Percentiles rank a stretch among this genome's conserved stretches.
These are phyloP conservation scores for Neotropicomus parvogracilis DNA, from an alignment of 1,284 basidiomycete species.

Conservation along the genomic window DNA sequence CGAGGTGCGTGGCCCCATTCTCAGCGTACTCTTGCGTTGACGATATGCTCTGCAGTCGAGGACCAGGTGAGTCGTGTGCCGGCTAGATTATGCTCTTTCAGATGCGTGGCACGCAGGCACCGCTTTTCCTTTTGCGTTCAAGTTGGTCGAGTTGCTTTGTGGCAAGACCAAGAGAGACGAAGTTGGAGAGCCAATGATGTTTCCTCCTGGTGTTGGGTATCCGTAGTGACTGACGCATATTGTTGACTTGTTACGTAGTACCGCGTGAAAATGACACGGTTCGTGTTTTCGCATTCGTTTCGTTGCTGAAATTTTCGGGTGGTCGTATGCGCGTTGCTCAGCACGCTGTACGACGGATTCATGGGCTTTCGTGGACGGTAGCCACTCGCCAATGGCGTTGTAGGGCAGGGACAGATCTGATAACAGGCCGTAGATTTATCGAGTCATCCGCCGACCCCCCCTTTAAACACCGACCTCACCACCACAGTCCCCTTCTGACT, in stretches of 20 bases:
- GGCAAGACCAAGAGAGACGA: slow-evolving; percentile 66
- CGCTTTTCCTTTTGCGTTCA: slow-evolving; percentile 72
- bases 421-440: slow-evolving; percentile 20
- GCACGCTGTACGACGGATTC: slow-evolving; percentile 27
- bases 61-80: slow-evolving; percentile 54
- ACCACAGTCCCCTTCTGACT: not conserved
- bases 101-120: slow-evolving; percentile 48
- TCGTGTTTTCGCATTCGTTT: slow-evolving; percentile 14
- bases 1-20: slow-evolving; percentile 48
- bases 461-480: slow-evolving; percentile 22
- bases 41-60: slow-evolving; percentile 51
- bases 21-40: slow-evolving; percentile 1
- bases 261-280: slow-evolving; percentile 12
- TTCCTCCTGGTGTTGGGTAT: slow-evolving; percentile 56
- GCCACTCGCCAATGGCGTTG: slow-evolving; percentile 9
- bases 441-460: slow-evolving; percentile 24
- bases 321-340: slow-evolving; percentile 29
- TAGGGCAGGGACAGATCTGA: slow-evolving; percentile 20
- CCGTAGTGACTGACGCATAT: slow-evolving; percentile 14
- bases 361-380: slow-evolving; percentile 19
- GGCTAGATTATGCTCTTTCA: not conserved
- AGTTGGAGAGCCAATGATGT: slow-evolving; percentile 73
- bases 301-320: slow-evolving; percentile 15
- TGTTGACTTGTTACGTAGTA: slow-evolving; percentile 18
- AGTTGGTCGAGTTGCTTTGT: slow-evolving; percentile 64